Evolutionary conservation across 164 flowering plant genomes (phyloP), one percentile per base, ranked within the genome.

Genomic region (Vitis cinerea): DNA sequence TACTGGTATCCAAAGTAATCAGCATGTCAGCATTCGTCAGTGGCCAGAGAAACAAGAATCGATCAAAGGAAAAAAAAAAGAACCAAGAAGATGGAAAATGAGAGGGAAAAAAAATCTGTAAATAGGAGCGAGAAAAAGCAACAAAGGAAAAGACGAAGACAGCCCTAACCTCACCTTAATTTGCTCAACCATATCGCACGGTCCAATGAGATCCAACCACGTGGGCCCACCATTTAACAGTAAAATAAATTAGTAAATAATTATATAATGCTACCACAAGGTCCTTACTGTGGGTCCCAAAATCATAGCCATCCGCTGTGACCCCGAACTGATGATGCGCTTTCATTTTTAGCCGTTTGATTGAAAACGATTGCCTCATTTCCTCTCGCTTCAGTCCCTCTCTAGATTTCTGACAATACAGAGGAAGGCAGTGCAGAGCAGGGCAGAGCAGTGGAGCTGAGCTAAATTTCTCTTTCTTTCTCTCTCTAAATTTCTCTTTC

Each of bases 61-160:
- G 9, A 56, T 16, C 16, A 16, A 23, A 52, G 15, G 12, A 37
- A 12, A 54, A 15, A 31, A 2, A 37, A 17, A 13, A 14, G 19
- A 57, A 19, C 16, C 15, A 23, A 52, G 47, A 47, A 14, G 59
- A 10, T 0, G 3, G 50, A 49, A 1, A 2, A 31, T 3, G 13
- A 14, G 4, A 15, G 3, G 12, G 9, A 1, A 14, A 48, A 37
- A n/a, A 1, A 11, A 15, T 11, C 64, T 8, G 58, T 84, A 93
- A 94, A 90, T 92, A 65, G 82, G 76, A 13, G 89, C 56, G 71
- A 87, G 75, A 47, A 9, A 93, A 75, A 48, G 64, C 44, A 3
- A 91, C 90, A 63, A 37, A 37, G 44, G 44, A 37, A 37, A 37
- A 37, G 44, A 37, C 44, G 44, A 37, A 37, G 7, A 37, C 44